These are phyloP conservation scores for Tetramitus jugosus DNA, from an alignment of 208 protist species.

Conservation along the genomic window DNA sequence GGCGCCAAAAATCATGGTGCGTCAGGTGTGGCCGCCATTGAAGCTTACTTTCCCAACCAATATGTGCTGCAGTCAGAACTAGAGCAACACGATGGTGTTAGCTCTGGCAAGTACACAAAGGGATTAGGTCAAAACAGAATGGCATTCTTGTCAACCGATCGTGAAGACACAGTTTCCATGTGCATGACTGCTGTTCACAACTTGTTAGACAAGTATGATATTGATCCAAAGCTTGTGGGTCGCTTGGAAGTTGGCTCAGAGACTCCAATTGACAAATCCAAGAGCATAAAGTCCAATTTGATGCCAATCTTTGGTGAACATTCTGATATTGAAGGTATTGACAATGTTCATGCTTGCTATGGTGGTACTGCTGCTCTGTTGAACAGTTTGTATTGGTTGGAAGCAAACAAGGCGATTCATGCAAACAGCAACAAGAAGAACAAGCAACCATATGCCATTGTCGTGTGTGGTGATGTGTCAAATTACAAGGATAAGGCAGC, in stretches of 20 bases:
- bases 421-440: conserved; percentile 67
- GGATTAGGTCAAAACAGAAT: conserved; percentile 72
- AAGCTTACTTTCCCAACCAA: conserved; percentile 66
- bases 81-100: conserved; percentile 50
- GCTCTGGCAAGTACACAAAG: conserved; percentile 71
- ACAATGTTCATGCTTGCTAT: conserved; percentile 80
- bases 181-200: conserved; percentile 51
- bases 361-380: conserved; percentile 74
- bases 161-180: conserved; percentile 76
- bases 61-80: conserved; percentile 64
- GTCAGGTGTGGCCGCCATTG: conserved; percentile 69
- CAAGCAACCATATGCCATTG: conserved; percentile 67
- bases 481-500: conserved; percentile 57
- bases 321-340: conserved; percentile 53
- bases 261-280: conserved; percentile 75
- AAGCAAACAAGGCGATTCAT: conserved; percentile 30
- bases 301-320: conserved; percentile 61
- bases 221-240: conserved; percentile 53
- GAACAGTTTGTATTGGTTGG: conserved; percentile 69
- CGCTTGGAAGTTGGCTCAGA: conserved; percentile 79
- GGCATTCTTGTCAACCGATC: conserved; percentile 57
- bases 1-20: neutral
- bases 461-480: conserved; percentile 75
- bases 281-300: conserved; percentile 69
- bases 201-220: conserved; percentile 58